Conservation (phyloP, 139 green algal species). For the Picochlorum sp. region DNA sequence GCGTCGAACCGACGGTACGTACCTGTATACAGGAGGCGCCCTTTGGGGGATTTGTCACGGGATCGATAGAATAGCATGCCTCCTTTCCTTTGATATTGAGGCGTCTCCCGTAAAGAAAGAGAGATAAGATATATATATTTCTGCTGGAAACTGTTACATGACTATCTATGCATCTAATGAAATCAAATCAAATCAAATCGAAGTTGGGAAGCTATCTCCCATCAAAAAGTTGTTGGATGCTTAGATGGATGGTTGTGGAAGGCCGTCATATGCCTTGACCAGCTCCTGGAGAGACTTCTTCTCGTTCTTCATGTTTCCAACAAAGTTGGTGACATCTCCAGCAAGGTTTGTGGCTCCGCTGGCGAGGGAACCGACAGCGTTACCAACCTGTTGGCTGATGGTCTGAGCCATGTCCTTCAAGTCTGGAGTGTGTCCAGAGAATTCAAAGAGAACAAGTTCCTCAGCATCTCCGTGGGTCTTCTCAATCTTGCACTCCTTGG, state of each 20-base stretch:
- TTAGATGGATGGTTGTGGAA: neutral
- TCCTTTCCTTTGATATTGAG: too few relatives aligned
- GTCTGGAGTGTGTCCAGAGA: slow-evolving; percentile 15
- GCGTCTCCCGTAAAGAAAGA: too few relatives aligned
- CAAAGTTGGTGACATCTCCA: neutral
- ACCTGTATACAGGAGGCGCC: too few relatives aligned
- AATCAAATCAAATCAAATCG: too few relatives aligned
- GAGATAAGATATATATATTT: too few relatives aligned
- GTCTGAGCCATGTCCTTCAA: slow-evolving; percentile 14
- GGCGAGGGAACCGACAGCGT: neutral
- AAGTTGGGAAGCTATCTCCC: too few relatives aligned
- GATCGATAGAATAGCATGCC: too few relatives aligned
- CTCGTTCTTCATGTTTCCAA: neutral
- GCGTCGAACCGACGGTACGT: too few relatives aligned
- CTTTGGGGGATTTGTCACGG: too few relatives aligned
- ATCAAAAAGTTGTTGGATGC: neutral
- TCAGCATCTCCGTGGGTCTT: slow-evolving; percentile 21
- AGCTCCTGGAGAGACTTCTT: neutral
- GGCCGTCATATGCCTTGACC: neutral
- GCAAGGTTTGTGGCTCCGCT: neutral
- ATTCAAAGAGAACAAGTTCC: slow-evolving; percentile 29
- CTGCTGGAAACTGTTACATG: too few relatives aligned
- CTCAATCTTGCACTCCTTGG: slow-evolving; percentile 27
- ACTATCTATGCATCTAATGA: too few relatives aligned
- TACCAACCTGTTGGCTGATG: neutral